phyloP scores from a whole-genome alignment of 1,284 basidiomycete genomes.

The Anthracocystis setariae region DNA sequence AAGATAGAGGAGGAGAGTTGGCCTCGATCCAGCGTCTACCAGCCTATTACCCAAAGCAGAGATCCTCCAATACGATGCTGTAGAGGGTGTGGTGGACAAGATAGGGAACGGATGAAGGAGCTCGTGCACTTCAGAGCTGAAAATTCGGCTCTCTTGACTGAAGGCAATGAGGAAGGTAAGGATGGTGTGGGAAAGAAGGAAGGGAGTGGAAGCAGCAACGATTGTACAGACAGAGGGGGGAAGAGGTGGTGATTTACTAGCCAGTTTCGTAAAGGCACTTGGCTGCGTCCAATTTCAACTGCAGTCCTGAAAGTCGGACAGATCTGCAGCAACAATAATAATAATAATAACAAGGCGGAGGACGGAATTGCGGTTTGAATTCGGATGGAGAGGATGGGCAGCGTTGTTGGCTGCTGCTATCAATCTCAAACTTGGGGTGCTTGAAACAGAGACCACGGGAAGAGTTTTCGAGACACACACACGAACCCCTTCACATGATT shows the following conservation, averaged over 20 bases:
- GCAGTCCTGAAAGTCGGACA: not conserved
- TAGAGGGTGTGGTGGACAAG: not conserved
- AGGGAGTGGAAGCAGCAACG: not conserved
- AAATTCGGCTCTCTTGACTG: constrained; percentile 13
- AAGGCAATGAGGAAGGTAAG: constrained; percentile 12
- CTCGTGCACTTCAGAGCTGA: constrained; percentile 19
- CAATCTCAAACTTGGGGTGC: not conserved
- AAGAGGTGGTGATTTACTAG: not conserved
- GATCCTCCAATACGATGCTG: not conserved
- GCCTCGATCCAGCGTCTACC: not conserved
- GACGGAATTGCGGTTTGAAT: too few relatives aligned
- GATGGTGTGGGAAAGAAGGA: constrained; percentile 8
- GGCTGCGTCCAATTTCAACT: not conserved
- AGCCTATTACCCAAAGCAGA: not conserved
- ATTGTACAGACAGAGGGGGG: not conserved
- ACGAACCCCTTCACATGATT: not conserved
- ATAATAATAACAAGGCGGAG: not conserved
- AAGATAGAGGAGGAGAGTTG: not conserved
- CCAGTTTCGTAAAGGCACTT: not conserved
- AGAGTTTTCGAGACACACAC: not conserved
- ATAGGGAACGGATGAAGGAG: not conserved
- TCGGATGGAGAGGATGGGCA: not conserved
- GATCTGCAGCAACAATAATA: constrained; percentile 1
- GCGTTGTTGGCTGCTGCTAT: not conserved
- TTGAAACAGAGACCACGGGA: not conserved